Percentiles rank a stretch among this genome's conserved stretches.
Evolutionary conservation across 2,329 filamentous ascomycete genomes (phyloP).

Genomic region (Trichoderma endophyticum): DNA sequence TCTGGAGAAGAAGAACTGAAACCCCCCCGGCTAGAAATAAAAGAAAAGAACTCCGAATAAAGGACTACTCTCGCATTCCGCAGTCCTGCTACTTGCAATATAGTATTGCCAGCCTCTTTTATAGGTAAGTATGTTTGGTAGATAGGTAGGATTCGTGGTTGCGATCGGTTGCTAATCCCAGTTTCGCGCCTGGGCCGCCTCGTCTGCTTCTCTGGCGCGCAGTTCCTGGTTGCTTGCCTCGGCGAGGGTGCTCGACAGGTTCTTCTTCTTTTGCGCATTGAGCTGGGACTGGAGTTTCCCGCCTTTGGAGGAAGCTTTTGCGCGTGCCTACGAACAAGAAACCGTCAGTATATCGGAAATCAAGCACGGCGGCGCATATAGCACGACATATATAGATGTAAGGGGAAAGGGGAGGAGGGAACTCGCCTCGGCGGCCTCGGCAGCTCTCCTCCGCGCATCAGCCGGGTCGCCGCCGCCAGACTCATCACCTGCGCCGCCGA

Average conservation of each 20-base stretch:
- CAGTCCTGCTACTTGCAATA: background rate
- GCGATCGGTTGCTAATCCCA: constrained; percentile 30
- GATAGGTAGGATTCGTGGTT: background rate
- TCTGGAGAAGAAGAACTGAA: background rate
- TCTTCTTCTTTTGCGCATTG: constrained; percentile 72
- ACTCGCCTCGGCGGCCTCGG: constrained; percentile 78
- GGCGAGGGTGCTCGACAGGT: constrained; percentile 63
- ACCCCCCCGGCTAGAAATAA: background rate
- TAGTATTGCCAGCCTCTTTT: background rate
- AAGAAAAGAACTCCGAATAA: background rate
- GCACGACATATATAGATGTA: background rate
- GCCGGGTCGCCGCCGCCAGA: constrained; percentile 34
- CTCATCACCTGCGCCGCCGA: constrained; percentile 49
- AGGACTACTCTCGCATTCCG: background rate
- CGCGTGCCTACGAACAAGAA: constrained; percentile 51
- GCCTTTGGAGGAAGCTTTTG: constrained; percentile 53
- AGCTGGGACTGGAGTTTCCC: constrained; percentile 70
- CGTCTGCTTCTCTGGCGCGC: constrained; percentile 65
- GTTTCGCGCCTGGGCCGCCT: constrained; percentile 39
- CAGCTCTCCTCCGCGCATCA: constrained; percentile 70
- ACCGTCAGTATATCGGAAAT: background rate
- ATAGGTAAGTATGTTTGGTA: background rate
- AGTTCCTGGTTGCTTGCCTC: constrained; percentile 65
- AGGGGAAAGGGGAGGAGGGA: no score
- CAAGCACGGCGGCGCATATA: background rate